These are phyloP conservation scores for Malania oleifera DNA, from an alignment of 164 flowering plant species.

Conservation along the genomic window DNA sequence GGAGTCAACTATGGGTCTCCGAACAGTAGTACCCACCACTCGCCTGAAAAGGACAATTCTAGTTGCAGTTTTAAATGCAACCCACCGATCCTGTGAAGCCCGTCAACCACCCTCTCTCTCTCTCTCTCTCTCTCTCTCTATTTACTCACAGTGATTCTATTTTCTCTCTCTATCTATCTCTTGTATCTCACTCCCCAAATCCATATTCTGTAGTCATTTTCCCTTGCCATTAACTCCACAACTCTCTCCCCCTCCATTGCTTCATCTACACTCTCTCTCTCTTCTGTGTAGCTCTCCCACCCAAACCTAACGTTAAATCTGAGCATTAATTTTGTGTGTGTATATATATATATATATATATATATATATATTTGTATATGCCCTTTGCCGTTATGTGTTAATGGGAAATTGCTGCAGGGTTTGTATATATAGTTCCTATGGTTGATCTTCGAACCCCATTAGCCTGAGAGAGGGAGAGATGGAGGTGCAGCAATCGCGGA, in stretches of 20 bases:
- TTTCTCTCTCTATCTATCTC: too few relatives aligned
- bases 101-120: not conserved
- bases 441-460: not conserved
- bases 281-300: constrained; percentile 7
- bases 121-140: not conserved
- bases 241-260: constrained; percentile 17
- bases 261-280: constrained; percentile 19
- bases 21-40: not conserved
- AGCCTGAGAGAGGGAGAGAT: not conserved
- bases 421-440: too few relatives aligned
- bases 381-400: not conserved
- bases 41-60: not conserved
- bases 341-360: too few relatives aligned
- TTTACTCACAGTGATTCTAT: too few relatives aligned
- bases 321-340: not conserved
- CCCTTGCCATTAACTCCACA: constrained; percentile 21
- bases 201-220: constrained; percentile 12
- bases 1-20: too few relatives aligned
- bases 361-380: not conserved
- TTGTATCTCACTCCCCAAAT: too few relatives aligned
- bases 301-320: constrained; percentile 22
- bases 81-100: not conserved
- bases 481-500: constrained; percentile 34
- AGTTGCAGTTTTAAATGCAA: not conserved
- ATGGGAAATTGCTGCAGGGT: too few relatives aligned